Base-by-base conservation (phyloP, 2,329 filamentous ascomycete genomes). In the Ophiostoma sp. region DNA sequence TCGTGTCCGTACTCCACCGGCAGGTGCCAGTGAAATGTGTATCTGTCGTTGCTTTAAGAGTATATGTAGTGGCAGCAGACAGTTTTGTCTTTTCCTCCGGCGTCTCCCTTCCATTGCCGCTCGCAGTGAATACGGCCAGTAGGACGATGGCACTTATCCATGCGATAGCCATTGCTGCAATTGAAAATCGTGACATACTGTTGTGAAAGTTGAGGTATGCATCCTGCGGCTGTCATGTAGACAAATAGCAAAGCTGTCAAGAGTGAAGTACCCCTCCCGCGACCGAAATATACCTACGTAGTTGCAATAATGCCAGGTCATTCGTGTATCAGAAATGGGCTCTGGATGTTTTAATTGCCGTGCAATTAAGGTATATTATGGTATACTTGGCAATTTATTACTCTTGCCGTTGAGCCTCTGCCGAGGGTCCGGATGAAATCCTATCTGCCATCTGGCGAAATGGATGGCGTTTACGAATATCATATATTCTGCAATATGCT, bases 221-320 rank as follows among this genome's bases (percentile, higher is more conserved):
- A 59, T 59, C 11, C 5, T 8, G 28, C 3, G 19, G 19, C 17
- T 59, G 28, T n/a, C 55, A 12, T 15, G 15, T 17, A 25, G 55
- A 59, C 12, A 19, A 1, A 59, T 33, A 19, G 5, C 17, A 15
- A 6, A 61, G 28, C 31, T 39, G 17, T 39, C 28, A 31, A 28
- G 22, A 17, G 15, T 12, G 6, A 63, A 39, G 19, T 22, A 36
- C 22, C 22, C 19, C 31, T 39, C 6, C 31, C 19, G 57, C 19
- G 2, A n/a, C 8, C 33, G 1, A 11, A 36, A 7, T 22, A 12
- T 39, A 3, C 31, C 31, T 63, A 39, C 33, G 17, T 39, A 9
- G 19, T 63, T 36, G 50, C 39, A 45, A 45, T 64, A 64, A 64
- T 64, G 61, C 61, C 61, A 64, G 36, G 42, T 64, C 15, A 31